Conservation (phyloP, 352 stramenopile genomes). For the Albugo candida region DNA sequence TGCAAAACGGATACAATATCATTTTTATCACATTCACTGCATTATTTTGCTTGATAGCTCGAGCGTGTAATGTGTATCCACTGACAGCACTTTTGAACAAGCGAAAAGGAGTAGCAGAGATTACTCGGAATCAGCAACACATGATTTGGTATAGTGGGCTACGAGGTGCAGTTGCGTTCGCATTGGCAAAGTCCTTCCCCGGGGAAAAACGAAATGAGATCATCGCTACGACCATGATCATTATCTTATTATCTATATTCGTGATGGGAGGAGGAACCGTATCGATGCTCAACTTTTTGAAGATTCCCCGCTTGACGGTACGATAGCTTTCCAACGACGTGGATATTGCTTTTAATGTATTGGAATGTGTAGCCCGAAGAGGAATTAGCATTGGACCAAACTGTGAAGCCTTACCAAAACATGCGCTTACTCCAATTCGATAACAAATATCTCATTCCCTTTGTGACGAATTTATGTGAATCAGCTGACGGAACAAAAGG, state of each 20-base stretch:
- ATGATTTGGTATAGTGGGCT: conserved; percentile 91
- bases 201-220: conserved; percentile 72
- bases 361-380: conserved; percentile 27
- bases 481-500: too few relatives aligned
- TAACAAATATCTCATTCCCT: conserved; percentile 69
- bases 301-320: conserved; percentile 71
- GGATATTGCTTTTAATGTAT: not conserved
- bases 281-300: conserved; percentile 62
- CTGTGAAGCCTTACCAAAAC: conserved; percentile 59
- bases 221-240: conserved; percentile 78
- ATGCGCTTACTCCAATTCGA: conserved; percentile 69
- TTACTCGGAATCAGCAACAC: conserved; percentile 80
- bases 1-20: conserved; percentile 57
- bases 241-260: conserved; percentile 86
- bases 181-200: conserved; percentile 80
- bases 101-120: conserved; percentile 28
- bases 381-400: conserved; percentile 52
- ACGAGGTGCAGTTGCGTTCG: conserved; percentile 84
- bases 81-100: conserved; percentile 55
- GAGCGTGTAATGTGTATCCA: conserved; percentile 78
- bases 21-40: conserved; percentile 78
- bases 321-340: conserved; percentile 3
- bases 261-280: conserved; percentile 81
- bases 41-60: conserved; percentile 63
- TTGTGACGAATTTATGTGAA: conserved; percentile 48